phyloP scores from a whole-genome alignment of 306 rosid species.

The Mucuna pruriens region DNA sequence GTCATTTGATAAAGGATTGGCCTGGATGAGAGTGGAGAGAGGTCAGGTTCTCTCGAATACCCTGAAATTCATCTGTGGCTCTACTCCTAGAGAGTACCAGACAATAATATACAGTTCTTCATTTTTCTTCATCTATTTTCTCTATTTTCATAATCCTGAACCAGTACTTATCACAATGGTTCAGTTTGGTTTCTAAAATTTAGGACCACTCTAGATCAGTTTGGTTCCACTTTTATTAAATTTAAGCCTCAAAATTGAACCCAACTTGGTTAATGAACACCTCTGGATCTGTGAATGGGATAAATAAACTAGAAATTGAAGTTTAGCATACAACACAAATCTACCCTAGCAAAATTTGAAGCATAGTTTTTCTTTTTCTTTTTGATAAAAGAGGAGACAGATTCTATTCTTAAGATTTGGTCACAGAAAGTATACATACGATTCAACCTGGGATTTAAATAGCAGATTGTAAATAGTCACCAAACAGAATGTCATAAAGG shows the following conservation, averaged over 20 bases:
- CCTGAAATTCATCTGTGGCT: background rate
- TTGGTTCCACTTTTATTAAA: background rate
- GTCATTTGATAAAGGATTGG: background rate
- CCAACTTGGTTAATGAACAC: background rate
- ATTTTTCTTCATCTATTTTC: background rate
- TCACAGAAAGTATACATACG: background rate
- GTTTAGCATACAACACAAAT: background rate
- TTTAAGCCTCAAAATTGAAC: background rate
- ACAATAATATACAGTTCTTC: background rate
- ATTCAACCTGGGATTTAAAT: constrained; percentile 4
- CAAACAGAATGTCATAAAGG: background rate
- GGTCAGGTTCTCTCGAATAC: background rate
- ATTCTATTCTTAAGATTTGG: background rate
- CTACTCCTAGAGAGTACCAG: background rate
- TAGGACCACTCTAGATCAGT: background rate
- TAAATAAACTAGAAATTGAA: background rate
- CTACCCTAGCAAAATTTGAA: background rate
- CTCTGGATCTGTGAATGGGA: constrained; percentile 1
- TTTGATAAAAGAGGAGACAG: background rate
- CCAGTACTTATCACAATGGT: background rate
- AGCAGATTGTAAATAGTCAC: background rate
- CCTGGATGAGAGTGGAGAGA: background rate
- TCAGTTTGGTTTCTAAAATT: background rate
- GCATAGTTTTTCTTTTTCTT: background rate
- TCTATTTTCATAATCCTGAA: background rate